Base-by-base conservation (phyloP, 2,329 filamentous ascomycete species). In the Verticillium nonalfalfae region DNA sequence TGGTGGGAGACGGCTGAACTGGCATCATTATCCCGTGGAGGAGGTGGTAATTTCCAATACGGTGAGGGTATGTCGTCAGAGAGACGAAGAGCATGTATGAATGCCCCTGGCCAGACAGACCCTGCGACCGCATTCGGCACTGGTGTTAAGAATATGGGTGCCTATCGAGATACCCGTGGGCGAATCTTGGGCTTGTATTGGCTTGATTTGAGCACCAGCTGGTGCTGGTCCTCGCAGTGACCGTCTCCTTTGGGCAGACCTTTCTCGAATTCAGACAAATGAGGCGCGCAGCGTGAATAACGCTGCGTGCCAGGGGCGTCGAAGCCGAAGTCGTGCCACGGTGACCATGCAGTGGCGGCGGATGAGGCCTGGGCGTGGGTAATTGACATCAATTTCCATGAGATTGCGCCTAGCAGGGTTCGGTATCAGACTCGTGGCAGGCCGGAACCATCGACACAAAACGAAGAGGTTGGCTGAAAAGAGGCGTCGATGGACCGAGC, bases 311-410 rank as follows among this genome's bases (percentile, higher is more conserved):
- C 40, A 50, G 40, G 40, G 40, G 40, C 15, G n/a, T 50, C 11
- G 40, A 21, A 21, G 40, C 40, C 40, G 40, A 26, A 50, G 15
- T 50, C 40, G 40, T 50, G 40, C 40, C 40, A 50, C 18, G 40
- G 40, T 50, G 18, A 50, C 40, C n/a, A 50, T 50, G 40, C 40
- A 35, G 54, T 26, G 54, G 26, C 26, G 54, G 33, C 54, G 54
- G 26, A 56, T 56, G 26, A 35, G 54, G 31, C 10, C 40, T 21
- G 18, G 40, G 11, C 54, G 26, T 35, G 54, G 33, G 54, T 56
- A 56, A 56, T 56, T 56, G 54, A 56, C 26, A 33, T 35, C 54
- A 56, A 56, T 56, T 56, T 56, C 54, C 54, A 56, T 35, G 54
- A 56, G 54, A 56, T 56, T 56, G 33, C 54, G n/a, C 40, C n/a